Evolutionary conservation across 1,284 basidiomycete genomes (phyloP), one percentile per base, ranked within the genome.

Genomic region (Phellopilus nigrolimitatus): DNA sequence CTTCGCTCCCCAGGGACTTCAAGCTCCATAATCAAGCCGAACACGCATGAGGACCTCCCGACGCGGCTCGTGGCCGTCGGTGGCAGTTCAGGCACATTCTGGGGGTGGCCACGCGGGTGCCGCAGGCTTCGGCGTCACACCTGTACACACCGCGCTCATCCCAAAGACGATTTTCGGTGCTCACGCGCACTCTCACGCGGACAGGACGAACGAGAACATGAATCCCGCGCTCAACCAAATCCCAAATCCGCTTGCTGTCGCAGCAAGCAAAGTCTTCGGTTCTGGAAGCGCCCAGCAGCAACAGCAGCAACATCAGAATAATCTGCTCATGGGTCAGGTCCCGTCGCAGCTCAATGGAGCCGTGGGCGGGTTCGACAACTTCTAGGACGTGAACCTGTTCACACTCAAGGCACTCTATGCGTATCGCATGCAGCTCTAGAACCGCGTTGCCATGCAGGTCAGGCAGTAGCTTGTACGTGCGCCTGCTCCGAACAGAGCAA

Each of bases 381-480:
- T 90, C 65, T 73, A 84, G 31, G 88, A 91, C 57, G 66, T 74
- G 56, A 90, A 88, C 59, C 79, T 84, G 3, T 91, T 91, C 69
- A 88, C 84, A 4, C 78, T 91, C 71, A 90, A 89, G 72, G 82
- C 79, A 6, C 72, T 92, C 61, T 91, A 94, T 69, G 77, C 80
- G 65, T 92, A 84, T 61, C 79, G 91, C 30, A 90, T 91, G 85
- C 91, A 93, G 60, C 73, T 93, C 1, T 93, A 90, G 91, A 79
- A 81, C 31, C 80, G 84, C 67, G 85, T 93, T 77, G 88, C 88
- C 0, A 64, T 67, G 58, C 68, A 66, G 49, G 61, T 61, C 46
- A 56, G 57, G 15, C 40, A 59, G 22, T 61, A 62, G 67, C 73
- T 57, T 33, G 47, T 34, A 15, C 60, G 58, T 39, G 59, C 59